phyloP scores from a whole-genome alignment of 495 filamentous ascomycete genomes.

The Usnea hakonensis region DNA sequence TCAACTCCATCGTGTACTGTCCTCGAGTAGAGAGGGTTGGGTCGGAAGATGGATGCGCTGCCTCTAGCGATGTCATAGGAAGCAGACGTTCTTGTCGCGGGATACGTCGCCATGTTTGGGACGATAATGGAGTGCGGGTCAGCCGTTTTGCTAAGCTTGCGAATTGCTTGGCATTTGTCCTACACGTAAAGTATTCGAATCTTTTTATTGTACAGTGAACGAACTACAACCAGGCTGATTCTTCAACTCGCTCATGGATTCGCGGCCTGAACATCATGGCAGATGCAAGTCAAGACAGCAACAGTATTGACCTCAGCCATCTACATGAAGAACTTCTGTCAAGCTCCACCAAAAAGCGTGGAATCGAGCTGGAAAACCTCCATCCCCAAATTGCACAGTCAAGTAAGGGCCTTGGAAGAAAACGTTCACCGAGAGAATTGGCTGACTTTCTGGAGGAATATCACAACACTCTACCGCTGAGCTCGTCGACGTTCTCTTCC shows the following conservation, averaged over 20 bases:
- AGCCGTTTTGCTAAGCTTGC: not conserved
- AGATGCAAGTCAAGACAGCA: slow-evolving; percentile 3
- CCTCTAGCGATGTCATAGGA: too few species aligned
- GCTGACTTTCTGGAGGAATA: slow-evolving; percentile 24
- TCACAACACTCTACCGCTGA: slow-evolving; percentile 31
- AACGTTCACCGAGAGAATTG: not conserved
- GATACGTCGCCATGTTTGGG: too few species aligned
- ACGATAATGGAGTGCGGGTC: too few species aligned
- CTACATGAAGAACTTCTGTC: slow-evolving; percentile 16
- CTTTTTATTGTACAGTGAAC: not conserved
- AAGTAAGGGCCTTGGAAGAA: slow-evolving; percentile 27
- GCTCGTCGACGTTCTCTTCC: slow-evolving; percentile 65
- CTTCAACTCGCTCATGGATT: not conserved
- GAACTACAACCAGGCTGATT: not conserved
- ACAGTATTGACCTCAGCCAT: not conserved
- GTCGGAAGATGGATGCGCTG: too few species aligned
- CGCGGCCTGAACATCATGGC: slow-evolving; percentile 4
- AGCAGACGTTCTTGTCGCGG: too few species aligned
- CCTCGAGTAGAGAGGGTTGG: too few species aligned
- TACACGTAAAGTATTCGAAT: not conserved
- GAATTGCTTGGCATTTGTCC: not conserved
- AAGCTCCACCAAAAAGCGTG: slow-evolving; percentile 44
- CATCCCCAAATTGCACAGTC: slow-evolving; percentile 34
- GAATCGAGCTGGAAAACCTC: slow-evolving; percentile 37
- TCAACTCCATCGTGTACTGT: too few species aligned